Percentiles rank a stretch among this genome's conserved stretches.
Evolutionary conservation across 257 asterid genomes (phyloP).

Genomic region (Linaria vulgaris): DNA sequence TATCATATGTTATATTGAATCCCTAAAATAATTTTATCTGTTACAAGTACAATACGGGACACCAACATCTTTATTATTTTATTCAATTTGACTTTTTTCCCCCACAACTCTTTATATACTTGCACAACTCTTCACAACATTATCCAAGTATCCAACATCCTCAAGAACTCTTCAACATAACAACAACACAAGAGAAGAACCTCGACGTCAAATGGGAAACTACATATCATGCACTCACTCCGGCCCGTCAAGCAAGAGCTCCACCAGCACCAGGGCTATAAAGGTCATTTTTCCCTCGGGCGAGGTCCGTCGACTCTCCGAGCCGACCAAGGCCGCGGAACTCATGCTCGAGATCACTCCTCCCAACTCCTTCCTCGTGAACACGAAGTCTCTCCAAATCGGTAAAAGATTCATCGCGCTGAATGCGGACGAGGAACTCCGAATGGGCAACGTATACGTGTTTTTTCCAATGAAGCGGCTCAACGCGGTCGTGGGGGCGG

Average conservation of each 20-base stretch:
- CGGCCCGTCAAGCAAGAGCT: conserved; percentile 36
- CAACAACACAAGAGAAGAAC: not conserved
- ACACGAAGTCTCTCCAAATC: conserved; percentile 29
- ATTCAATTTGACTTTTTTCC: not conserved
- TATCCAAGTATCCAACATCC: not conserved
- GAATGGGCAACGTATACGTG: conserved; percentile 42
- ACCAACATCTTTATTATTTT: not conserved
- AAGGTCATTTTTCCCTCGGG: conserved; percentile 60
- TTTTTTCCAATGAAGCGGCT: conserved; percentile 56
- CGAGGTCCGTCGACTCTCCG: conserved; percentile 37
- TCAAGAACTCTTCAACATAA: not conserved
- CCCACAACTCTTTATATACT: not conserved
- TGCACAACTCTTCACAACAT: not conserved
- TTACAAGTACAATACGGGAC: no score
- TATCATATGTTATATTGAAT: no score
- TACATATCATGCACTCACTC: conserved; percentile 50
- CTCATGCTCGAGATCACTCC: conserved; percentile 63
- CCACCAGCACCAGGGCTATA: conserved; percentile 36
- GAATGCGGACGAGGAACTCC: conserved; percentile 53
- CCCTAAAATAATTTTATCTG: no score
- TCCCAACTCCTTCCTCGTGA: conserved; percentile 38
- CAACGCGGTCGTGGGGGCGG: conserved; percentile 42
- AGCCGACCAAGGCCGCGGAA: conserved; percentile 61
- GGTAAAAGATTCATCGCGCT: conserved; percentile 47
- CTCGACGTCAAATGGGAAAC: conserved; percentile 44